A percentile compares a stretch with the other conserved stretches of the same genome.
These are phyloP conservation scores for Podospora australis DNA, from an alignment of 495 filamentous ascomycete species.

Conservation along the genomic window DNA sequence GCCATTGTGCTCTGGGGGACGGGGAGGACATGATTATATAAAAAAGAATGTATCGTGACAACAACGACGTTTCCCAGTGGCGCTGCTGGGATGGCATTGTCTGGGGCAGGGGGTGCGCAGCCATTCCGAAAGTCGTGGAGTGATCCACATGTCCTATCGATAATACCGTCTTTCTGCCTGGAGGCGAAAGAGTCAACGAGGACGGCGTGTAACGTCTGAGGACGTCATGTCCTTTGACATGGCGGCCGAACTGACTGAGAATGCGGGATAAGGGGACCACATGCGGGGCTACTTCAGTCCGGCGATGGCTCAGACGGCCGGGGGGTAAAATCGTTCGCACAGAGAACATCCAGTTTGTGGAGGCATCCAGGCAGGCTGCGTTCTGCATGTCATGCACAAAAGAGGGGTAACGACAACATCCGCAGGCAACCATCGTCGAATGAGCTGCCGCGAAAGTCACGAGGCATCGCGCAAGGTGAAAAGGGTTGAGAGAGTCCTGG, in stretches of 20 bases:
- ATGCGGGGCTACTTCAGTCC: too few species aligned
- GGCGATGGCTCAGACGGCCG: constrained; percentile 3
- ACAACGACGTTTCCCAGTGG: too few species aligned
- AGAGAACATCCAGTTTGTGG: background rate
- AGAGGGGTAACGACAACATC: constrained; percentile 8
- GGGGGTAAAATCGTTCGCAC: background rate
- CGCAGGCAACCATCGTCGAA: constrained; percentile 13
- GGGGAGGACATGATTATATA: too few species aligned
- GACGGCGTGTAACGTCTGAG: constrained; percentile 2
- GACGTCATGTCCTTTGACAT: background rate
- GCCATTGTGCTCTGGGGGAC: too few species aligned
- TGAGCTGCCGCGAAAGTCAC: constrained; percentile 5
- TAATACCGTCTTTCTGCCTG: constrained; percentile 7
- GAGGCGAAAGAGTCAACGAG: constrained; percentile 1
- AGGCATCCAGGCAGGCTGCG: background rate
- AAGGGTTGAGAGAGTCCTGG: background rate
- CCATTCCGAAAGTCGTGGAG: too few species aligned
- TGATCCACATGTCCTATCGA: background rate
- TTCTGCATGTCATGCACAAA: constrained; percentile 5
- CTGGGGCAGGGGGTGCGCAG: too few species aligned
- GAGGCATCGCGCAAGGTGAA: constrained; percentile 18
- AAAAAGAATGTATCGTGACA: too few species aligned
- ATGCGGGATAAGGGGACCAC: too few species aligned
- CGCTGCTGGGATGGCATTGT: too few species aligned
- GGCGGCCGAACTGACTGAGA: too few species aligned